Conservation (phyloP, 306 rosid genomes). For the Boehmeria nivea region DNA sequence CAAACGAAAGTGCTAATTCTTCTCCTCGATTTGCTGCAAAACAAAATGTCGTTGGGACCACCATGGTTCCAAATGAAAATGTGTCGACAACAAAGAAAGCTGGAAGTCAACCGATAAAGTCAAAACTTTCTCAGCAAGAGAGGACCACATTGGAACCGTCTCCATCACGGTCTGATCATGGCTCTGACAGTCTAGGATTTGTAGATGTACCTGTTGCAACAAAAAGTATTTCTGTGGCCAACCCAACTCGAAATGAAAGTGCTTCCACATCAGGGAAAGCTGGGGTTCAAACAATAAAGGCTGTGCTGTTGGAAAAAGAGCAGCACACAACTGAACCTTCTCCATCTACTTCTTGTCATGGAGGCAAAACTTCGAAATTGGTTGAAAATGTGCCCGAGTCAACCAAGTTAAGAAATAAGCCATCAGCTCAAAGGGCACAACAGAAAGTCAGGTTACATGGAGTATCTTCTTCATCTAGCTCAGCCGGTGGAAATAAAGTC, state of each 20-base stretch:
- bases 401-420: slow-evolving; percentile 50
- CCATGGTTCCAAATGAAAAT: slow-evolving; percentile 24
- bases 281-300: slow-evolving; percentile 38
- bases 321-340: slow-evolving; percentile 24
- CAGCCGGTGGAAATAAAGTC: slow-evolving; percentile 39
- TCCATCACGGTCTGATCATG: slow-evolving; percentile 14
- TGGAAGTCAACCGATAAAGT: slow-evolving; percentile 35
- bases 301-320: slow-evolving; percentile 29
- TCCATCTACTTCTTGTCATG: not conserved
- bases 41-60: slow-evolving; percentile 16
- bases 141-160: slow-evolving; percentile 20
- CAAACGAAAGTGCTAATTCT: slow-evolving; percentile 34
- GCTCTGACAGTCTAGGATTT: slow-evolving; percentile 35
- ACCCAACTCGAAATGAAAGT: slow-evolving; percentile 29
- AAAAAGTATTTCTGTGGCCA: too few relatives aligned
- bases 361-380: not conserved
- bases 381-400: slow-evolving; percentile 29
- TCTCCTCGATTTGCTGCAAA: slow-evolving; percentile 36
- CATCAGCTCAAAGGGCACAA: slow-evolving; percentile 33
- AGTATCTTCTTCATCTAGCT: slow-evolving; percentile 50
- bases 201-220: too few relatives aligned
- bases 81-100: slow-evolving; percentile 30
- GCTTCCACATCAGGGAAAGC: slow-evolving; percentile 30
- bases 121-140: slow-evolving; percentile 27
- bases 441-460: slow-evolving; percentile 64